A percentile compares a stretch with the other conserved stretches of the same genome.
phyloP scores from a whole-genome alignment of 2,329 filamentous ascomycete species.

The Aspergillus sp. region DNA sequence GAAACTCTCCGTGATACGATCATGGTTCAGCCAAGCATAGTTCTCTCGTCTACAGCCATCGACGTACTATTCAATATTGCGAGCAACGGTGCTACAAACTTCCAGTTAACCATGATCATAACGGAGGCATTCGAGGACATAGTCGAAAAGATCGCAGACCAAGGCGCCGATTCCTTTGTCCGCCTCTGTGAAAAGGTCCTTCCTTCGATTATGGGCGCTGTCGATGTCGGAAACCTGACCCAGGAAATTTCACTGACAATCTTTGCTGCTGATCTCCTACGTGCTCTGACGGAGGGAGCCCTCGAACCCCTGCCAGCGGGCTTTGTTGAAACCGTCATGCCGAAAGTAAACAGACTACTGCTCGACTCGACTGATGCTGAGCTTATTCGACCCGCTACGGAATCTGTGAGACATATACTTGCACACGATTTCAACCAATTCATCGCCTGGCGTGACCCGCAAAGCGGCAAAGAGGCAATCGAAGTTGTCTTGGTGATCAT shows the following conservation, averaged over 20 bases:
- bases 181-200: constrained; percentile 81
- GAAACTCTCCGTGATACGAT: constrained; percentile 84
- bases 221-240: constrained; percentile 83
- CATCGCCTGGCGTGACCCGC: constrained; percentile 77
- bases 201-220: constrained; percentile 82
- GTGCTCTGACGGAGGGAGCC: constrained; percentile 77
- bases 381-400: constrained; percentile 80
- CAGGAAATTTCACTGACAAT: constrained; percentile 77
- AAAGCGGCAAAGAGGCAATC: constrained; percentile 75
- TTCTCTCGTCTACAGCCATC: constrained; percentile 68
- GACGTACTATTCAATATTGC: constrained; percentile 87
- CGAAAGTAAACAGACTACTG: constrained; percentile 79
- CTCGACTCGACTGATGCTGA: constrained; percentile 85
- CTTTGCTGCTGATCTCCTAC: constrained; percentile 80
- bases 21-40: constrained; percentile 71
- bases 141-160: constrained; percentile 65
- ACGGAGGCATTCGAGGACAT: constrained; percentile 91
- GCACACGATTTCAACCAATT: constrained; percentile 88
- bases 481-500: constrained; percentile 90
- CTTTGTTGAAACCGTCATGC: constrained; percentile 81
- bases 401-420: constrained; percentile 85
- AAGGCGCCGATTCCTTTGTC: constrained; percentile 67
- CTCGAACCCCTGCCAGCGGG: constrained; percentile 81
- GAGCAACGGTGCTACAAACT: constrained; percentile 83
- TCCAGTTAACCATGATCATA: constrained; percentile 84